These are phyloP conservation scores for Herpotrichia juniperi DNA, from an alignment of 2,329 filamentous ascomycete genomes.

Conservation along the genomic window DNA sequence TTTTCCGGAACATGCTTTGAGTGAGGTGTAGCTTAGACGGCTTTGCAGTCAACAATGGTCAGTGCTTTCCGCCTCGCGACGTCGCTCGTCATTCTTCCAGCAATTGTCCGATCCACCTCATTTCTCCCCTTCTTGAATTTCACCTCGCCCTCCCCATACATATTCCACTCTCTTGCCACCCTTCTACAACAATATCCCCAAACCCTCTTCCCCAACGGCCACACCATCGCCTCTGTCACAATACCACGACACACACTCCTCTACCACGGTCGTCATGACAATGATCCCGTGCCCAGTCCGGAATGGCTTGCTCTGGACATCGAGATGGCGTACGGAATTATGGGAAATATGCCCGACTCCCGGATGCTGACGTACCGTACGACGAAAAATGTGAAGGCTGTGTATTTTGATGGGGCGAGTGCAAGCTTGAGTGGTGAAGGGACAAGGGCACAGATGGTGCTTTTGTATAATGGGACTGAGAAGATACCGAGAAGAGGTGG, in stretches of 20 bases:
- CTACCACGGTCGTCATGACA: constrained; percentile 56
- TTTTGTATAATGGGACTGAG: constrained; percentile 50
- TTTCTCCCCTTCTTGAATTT: constrained; percentile 48
- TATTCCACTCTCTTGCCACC: constrained; percentile 55
- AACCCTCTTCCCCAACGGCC: constrained; percentile 59
- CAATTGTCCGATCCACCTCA: not conserved
- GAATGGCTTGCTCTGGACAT: constrained; percentile 61
- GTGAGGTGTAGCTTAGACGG: not conserved
- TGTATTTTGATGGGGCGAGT: constrained; percentile 60
- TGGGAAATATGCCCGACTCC: constrained; percentile 52
- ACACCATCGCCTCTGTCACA: constrained; percentile 54
- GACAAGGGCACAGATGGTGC: constrained; percentile 58
- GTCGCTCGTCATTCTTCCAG: not conserved
- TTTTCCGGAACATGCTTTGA: not conserved
- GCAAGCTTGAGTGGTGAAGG: constrained; percentile 56
- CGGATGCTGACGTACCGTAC: constrained; percentile 59
- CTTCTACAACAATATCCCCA: constrained; percentile 59
- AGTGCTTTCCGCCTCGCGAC: not conserved
- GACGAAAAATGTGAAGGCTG: constrained; percentile 47
- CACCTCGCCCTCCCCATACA: constrained; percentile 55
- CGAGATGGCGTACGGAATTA: constrained; percentile 62
- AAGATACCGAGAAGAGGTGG: constrained; percentile 44
- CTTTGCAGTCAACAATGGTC: not conserved
- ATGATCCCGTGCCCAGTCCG: constrained; percentile 51
- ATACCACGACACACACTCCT: constrained; percentile 56